A percentile compares a stretch with the other conserved stretches of the same genome.
phyloP scores from a whole-genome alignment of 148 eudicot species.

The Rhododendron simsii region DNA sequence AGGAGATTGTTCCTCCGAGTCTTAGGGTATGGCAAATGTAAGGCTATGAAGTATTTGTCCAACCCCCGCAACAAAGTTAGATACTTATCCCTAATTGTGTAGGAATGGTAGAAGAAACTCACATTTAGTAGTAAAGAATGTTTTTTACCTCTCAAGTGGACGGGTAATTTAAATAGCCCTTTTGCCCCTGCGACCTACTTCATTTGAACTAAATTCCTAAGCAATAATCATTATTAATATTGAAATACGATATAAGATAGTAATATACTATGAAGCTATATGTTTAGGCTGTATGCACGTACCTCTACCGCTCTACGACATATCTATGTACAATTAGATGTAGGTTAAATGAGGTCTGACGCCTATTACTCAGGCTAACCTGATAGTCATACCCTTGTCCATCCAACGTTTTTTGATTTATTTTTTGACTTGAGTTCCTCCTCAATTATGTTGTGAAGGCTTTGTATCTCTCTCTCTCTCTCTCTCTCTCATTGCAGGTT shows the following conservation, averaged over 20 bases:
- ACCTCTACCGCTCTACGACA: background rate
- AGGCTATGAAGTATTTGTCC: background rate
- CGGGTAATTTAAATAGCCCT: background rate
- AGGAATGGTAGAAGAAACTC: background rate
- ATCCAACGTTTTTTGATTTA: background rate
- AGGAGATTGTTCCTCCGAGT: background rate
- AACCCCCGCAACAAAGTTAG: background rate
- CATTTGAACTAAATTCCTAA: background rate
- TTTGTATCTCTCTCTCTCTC: background rate
- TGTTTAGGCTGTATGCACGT: background rate
- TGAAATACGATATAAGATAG: background rate
- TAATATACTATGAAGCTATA: background rate
- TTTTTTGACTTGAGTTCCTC: background rate
- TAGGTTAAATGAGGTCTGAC: background rate
- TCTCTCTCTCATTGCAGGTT: slow-evolving; percentile 18
- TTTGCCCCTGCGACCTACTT: background rate
- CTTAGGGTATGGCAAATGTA: background rate
- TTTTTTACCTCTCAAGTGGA: background rate
- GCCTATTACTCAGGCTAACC: background rate
- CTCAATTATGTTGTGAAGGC: background rate
- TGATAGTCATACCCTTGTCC: background rate
- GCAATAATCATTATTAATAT: background rate
- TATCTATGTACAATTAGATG: background rate
- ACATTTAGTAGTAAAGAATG: background rate
- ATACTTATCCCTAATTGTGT: background rate